Evolutionary conservation across 2,329 filamentous ascomycete species (phyloP).

Genomic region (Myriosclerotinia curreyana): DNA sequence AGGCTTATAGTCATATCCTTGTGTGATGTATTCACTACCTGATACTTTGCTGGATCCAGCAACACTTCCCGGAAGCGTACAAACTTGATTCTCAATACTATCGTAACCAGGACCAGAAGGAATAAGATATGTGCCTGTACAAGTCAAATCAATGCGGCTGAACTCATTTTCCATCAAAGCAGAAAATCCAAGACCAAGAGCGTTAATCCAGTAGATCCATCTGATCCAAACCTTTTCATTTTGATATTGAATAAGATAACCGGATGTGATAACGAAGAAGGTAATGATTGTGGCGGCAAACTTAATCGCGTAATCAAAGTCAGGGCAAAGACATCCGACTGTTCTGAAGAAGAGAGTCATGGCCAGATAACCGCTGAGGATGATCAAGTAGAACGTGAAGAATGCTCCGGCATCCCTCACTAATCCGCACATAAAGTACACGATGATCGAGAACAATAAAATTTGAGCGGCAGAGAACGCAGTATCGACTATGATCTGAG

Average conservation of each 20-base stretch:
- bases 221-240: conserved; percentile 71
- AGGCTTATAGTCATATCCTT: conserved; percentile 58
- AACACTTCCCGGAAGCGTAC: conserved; percentile 61
- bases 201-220: conserved; percentile 79
- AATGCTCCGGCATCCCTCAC: conserved; percentile 70
- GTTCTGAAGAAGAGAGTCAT: conserved; percentile 79
- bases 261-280: conserved; percentile 75
- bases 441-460: conserved; percentile 67
- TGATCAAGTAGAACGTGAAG: conserved; percentile 72
- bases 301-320: conserved; percentile 84
- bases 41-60: conserved; percentile 57
- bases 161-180: conserved; percentile 89
- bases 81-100: conserved; percentile 73
- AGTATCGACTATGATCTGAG: conserved; percentile 75
- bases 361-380: conserved; percentile 64
- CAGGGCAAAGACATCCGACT: conserved; percentile 69
- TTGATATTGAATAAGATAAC: conserved; percentile 80
- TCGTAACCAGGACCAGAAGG: conserved; percentile 68
- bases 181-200: conserved; percentile 71
- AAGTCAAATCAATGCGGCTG: conserved; percentile 63
- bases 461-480: conserved; percentile 70
- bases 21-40: conserved; percentile 66
- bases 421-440: conserved; percentile 76
- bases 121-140: conserved; percentile 64
- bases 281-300: conserved; percentile 77